These are phyloP conservation scores for Phytophthora cajani DNA, from an alignment of 352 stramenopile species.

Conservation along the genomic window DNA sequence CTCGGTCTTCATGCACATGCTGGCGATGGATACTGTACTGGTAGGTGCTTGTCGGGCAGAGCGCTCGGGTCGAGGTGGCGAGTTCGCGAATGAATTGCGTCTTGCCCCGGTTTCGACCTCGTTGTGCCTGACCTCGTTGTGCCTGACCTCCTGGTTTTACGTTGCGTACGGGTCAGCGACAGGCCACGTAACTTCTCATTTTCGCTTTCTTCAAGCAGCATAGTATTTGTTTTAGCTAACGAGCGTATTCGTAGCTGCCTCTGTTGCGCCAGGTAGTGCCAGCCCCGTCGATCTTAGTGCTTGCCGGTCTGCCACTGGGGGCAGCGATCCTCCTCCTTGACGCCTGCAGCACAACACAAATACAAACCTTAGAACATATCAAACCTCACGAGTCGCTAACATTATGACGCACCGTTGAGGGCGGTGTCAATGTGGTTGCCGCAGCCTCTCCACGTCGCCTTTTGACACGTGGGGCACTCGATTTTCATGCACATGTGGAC, in stretches of 20 bases:
- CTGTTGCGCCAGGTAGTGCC: not conserved
- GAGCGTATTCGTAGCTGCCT: not conserved
- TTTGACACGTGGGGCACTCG: constrained; percentile 60
- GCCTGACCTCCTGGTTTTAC: constrained; percentile 2
- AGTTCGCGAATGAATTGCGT: constrained; percentile 26
- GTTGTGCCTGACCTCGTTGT: constrained; percentile 8
- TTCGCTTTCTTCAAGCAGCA: too few species aligned
- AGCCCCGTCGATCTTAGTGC: constrained; percentile 21
- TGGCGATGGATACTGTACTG: not conserved
- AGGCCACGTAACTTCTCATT: not conserved
- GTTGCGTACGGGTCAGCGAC: not conserved
- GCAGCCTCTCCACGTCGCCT: constrained; percentile 64
- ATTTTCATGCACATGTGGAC: constrained; percentile 59
- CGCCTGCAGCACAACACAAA: constrained; percentile 21
- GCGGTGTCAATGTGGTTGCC: constrained; percentile 59
- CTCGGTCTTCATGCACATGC: constrained; percentile 71
- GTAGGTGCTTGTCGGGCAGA: not conserved
- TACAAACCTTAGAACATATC: not conserved
- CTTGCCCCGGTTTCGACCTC: constrained; percentile 2
- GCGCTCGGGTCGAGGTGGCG: constrained; percentile 8
- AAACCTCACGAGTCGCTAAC: not conserved
- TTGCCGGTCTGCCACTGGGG: constrained; percentile 55
- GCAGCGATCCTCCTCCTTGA: constrained; percentile 46
- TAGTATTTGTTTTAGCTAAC: not conserved
- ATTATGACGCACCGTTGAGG: constrained; percentile 37